Evolutionary conservation across 257 asterid genomes (phyloP).

Genomic region (Oldenlandia corymbosa): DNA sequence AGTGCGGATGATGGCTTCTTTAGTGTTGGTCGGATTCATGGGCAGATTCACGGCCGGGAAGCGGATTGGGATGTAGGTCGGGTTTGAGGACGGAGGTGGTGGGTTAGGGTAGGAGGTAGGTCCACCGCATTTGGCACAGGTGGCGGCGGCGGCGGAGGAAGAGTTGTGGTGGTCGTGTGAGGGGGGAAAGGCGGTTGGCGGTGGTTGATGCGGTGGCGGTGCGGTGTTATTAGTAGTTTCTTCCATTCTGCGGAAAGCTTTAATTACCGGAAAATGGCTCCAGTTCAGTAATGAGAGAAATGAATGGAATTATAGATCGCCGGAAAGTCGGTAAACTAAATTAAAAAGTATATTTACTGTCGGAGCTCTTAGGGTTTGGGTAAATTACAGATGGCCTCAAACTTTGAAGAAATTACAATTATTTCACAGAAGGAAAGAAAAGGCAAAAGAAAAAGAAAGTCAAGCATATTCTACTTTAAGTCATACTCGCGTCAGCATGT

Average conservation of each 20-base stretch:
- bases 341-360: too few species aligned
- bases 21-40: conserved; percentile 50
- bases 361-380: too few species aligned
- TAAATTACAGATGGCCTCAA: too few species aligned
- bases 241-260: not conserved
- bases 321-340: too few species aligned
- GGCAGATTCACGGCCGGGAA: conserved; percentile 83
- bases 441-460: too few species aligned
- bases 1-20: conserved; percentile 76
- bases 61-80: conserved; percentile 82
- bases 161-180: conserved; percentile 14
- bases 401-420: too few species aligned
- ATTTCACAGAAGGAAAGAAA: too few species aligned
- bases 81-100: conserved; percentile 63
- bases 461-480: too few species aligned
- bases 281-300: too few species aligned
- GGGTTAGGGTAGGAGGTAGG: conserved; percentile 52
- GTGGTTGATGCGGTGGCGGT: conserved; percentile 4
- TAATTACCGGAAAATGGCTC: too few species aligned
- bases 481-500: too few species aligned
- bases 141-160: conserved; percentile 15
- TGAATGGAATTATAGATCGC: too few species aligned
- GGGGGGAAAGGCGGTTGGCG: conserved; percentile 17
- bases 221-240: not conserved
- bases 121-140: conserved; percentile 74